Evolutionary conservation across 2,329 filamentous ascomycete species (phyloP).

Genomic region (Penicillium fuscoglaucum): DNA sequence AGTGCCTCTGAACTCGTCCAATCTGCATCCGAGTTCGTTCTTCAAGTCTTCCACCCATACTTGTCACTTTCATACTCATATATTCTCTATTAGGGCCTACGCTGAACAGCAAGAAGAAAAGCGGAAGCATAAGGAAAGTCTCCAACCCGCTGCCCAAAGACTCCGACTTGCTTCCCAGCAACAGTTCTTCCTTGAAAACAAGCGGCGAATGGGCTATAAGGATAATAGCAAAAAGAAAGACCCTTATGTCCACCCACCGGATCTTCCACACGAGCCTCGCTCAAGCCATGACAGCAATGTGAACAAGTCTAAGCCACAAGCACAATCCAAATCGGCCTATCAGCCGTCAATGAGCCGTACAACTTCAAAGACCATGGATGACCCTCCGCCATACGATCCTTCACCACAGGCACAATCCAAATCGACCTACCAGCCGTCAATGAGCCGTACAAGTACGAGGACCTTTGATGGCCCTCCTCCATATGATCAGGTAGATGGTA

Average conservation of each 20-base stretch:
- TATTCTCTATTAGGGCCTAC: neutral
- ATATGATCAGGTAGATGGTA: neutral
- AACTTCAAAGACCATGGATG: neutral
- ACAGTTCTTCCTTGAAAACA: neutral
- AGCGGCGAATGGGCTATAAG: neutral
- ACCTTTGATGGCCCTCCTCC: neutral
- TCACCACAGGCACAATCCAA: neutral
- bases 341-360: neutral
- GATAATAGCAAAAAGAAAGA: neutral
- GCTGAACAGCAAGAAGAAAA: neutral
- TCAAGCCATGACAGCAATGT: neutral
- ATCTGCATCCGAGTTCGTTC: conserved; percentile 12
- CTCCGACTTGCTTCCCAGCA: neutral
- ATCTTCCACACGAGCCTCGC: neutral
- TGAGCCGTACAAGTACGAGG: neutral
- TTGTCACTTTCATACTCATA: neutral
- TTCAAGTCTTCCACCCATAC: neutral
- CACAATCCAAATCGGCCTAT: neutral
- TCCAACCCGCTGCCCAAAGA: neutral
- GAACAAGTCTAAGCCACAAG: neutral
- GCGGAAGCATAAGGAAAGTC: neutral
- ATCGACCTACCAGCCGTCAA: neutral
- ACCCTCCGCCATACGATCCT: neutral
- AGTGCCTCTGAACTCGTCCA: conserved; percentile 12
- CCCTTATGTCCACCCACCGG: neutral